Evolutionary conservation across 2,329 filamentous ascomycete genomes (phyloP).

Genomic region (Mycosphaerella arachidis): DNA sequence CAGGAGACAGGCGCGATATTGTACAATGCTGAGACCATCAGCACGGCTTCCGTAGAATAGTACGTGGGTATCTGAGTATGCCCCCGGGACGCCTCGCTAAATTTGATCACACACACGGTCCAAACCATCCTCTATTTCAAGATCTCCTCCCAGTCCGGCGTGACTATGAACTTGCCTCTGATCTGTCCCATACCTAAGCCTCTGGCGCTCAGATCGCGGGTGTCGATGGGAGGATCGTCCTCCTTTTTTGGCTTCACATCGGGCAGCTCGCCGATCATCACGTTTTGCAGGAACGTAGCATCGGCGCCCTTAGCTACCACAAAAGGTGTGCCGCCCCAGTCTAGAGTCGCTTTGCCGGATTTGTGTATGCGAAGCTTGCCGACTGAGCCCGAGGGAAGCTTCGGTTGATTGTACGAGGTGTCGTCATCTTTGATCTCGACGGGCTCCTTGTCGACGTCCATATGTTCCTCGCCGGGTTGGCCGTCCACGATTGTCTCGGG

Average conservation of each 20-base stretch:
- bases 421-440: constrained; percentile 3
- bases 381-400: constrained; percentile 51
- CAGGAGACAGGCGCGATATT: not conserved
- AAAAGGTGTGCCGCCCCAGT: constrained; percentile 60
- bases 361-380: constrained; percentile 59
- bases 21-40: not conserved
- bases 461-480: constrained; percentile 13
- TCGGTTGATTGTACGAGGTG: constrained; percentile 32
- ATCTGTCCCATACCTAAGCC: constrained; percentile 57
- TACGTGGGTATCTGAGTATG: not conserved
- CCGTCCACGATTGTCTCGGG: constrained; percentile 17
- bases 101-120: not conserved
- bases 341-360: constrained; percentile 57
- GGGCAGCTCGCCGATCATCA: constrained; percentile 41
- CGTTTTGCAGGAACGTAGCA: constrained; percentile 58
- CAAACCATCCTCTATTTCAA: constrained; percentile 22
- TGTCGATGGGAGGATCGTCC: constrained; percentile 9
- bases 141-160: constrained; percentile 56
- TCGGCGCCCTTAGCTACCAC: constrained; percentile 54
- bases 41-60: not conserved
- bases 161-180: constrained; percentile 61
- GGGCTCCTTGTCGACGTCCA: constrained; percentile 19
- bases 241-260: constrained; percentile 23
- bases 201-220: constrained; percentile 21
- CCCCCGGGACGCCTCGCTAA: constrained; percentile 9